phyloP scores from a whole-genome alignment of 1,284 basidiomycete species.

The Coniferiporia sulphurascens region DNA sequence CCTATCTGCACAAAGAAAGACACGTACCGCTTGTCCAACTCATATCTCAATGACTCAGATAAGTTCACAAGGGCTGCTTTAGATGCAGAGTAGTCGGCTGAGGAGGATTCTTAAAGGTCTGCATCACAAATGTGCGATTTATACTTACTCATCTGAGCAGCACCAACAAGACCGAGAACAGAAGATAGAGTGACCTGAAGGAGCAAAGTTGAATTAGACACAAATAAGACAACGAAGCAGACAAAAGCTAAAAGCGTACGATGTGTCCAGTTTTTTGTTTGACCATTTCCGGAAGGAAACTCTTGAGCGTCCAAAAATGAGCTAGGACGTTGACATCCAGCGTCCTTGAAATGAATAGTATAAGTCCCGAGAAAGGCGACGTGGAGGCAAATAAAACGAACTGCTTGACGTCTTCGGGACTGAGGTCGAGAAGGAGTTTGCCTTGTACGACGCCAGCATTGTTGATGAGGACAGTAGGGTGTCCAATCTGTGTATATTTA shows the following conservation, averaged over 20 bases:
- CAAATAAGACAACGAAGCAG: conserved; percentile 7
- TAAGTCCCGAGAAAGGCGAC: conserved; percentile 1
- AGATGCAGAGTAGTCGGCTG: conserved; percentile 85
- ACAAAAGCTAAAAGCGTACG: conserved; percentile 39
- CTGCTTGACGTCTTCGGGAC: conserved; percentile 75
- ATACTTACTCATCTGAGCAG: conserved; percentile 76
- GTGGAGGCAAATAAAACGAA: conserved; percentile 34
- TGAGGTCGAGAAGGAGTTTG: conserved; percentile 77
- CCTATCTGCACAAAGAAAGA: conserved; percentile 11
- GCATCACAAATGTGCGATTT: conserved; percentile 9
- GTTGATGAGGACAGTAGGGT: conserved; percentile 89
- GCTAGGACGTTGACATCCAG: conserved; percentile 86
- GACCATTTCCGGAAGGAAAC: conserved; percentile 91
- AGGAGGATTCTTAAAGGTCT: conserved; percentile 15
- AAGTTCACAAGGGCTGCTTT: conserved; percentile 79
- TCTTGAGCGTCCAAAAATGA: conserved; percentile 88
- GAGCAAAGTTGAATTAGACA: not conserved
- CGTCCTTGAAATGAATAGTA: conserved; percentile 49
- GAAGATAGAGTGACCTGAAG: conserved; percentile 76
- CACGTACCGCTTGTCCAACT: conserved; percentile 68
- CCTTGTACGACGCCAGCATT: conserved; percentile 96
- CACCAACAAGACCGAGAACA: conserved; percentile 69
- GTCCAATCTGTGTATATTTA: conserved; percentile 58
- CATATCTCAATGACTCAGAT: conserved; percentile 77
- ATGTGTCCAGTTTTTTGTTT: conserved; percentile 78